Evolutionary conservation across 306 rosid species (phyloP).

Genomic region (Canavalia ensiformis): DNA sequence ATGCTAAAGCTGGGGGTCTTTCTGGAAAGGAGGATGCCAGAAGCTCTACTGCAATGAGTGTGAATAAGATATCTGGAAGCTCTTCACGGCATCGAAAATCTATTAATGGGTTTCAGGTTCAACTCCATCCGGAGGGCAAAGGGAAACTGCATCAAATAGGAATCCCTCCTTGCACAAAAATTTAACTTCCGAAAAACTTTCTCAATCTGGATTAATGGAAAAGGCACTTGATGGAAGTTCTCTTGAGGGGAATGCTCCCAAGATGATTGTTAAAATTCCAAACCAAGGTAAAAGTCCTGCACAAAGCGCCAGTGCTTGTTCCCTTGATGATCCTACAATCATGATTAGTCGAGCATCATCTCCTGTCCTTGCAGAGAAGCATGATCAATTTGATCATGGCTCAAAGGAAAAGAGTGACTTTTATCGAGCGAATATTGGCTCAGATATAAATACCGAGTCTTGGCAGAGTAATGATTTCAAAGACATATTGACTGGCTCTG

Average conservation of each 20-base stretch:
- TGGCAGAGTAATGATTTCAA: constrained; percentile 68
- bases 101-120: constrained; percentile 64
- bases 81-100: constrained; percentile 77
- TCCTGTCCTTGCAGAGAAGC: constrained; percentile 63
- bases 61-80: constrained; percentile 65
- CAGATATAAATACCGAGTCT: constrained; percentile 59
- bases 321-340: constrained; percentile 64
- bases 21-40: constrained; percentile 75
- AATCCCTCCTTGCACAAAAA: constrained; percentile 55
- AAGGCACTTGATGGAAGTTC: constrained; percentile 61
- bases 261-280: constrained; percentile 74
- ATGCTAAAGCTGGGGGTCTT: constrained; percentile 69
- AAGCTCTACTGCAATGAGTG: constrained; percentile 79
- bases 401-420: constrained; percentile 60
- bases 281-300: constrained; percentile 72
- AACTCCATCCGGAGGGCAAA: constrained; percentile 57
- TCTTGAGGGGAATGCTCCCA: constrained; percentile 65
- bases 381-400: constrained; percentile 64
- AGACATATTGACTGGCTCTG: constrained; percentile 65
- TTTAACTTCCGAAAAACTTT: constrained; percentile 43
- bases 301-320: constrained; percentile 62
- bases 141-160: constrained; percentile 65
- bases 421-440: constrained; percentile 54
- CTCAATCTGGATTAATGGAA: constrained; percentile 58
- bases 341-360: constrained; percentile 68